Evolutionary conservation across 2,329 filamentous ascomycete genomes (phyloP).

Genomic region (Phaeosphaeriaceae sp.): DNA sequence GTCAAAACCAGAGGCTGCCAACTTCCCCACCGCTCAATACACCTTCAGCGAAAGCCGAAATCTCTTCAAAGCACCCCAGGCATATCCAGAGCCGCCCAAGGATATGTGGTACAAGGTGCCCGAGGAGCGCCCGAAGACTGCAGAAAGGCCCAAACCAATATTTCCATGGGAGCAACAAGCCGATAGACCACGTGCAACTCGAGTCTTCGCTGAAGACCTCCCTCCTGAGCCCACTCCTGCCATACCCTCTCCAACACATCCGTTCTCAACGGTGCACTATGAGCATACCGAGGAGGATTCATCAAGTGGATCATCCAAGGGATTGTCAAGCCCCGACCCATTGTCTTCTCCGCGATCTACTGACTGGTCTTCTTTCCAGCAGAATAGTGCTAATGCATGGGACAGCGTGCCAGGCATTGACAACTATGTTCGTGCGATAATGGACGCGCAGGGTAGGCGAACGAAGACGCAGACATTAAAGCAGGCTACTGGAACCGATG

Average conservation of each 20-base stretch:
- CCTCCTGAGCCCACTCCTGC: conserved; percentile 50
- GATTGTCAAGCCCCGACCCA: conserved; percentile 18
- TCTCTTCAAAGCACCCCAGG: conserved; percentile 77
- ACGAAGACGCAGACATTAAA: conserved; percentile 53
- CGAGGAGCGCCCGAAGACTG: conserved; percentile 61
- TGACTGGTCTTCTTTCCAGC: conserved; percentile 75
- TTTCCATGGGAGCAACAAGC: conserved; percentile 89
- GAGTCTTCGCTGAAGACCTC: conserved; percentile 69
- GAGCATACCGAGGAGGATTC: conserved; percentile 23
- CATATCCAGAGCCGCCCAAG: conserved; percentile 82
- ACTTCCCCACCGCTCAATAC: conserved; percentile 81
- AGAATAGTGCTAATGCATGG: conserved; percentile 78
- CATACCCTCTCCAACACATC: conserved; percentile 25
- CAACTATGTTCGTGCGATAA: conserved; percentile 79
- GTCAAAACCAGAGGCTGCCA: conserved; percentile 83
- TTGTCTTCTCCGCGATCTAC: conserved; percentile 32
- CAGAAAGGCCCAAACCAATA: conserved; percentile 69
- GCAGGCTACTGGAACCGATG: conserved; percentile 30
- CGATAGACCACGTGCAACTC: conserved; percentile 66
- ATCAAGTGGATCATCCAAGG: conserved; percentile 16
- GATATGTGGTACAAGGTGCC: conserved; percentile 91
- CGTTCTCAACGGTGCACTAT: conserved; percentile 42
- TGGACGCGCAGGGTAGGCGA: conserved; percentile 65
- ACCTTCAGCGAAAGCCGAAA: conserved; percentile 79
- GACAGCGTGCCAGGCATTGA: conserved; percentile 89